phyloP scores from a whole-genome alignment of 768 basidiomycete genomes.

The Kwoniella mangroviensis region DNA sequence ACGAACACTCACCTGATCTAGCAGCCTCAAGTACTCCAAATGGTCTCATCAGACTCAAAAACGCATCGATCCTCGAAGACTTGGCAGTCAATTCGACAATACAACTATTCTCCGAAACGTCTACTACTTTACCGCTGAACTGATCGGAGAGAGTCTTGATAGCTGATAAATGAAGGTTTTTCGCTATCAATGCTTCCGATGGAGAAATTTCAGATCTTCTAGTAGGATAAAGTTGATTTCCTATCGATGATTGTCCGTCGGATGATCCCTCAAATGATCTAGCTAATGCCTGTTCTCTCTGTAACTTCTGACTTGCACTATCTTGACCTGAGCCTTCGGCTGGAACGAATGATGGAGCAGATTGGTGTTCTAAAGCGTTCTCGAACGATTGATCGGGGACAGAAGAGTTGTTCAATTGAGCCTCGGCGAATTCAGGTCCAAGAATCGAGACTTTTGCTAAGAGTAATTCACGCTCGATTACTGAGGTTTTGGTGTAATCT shows the following conservation, averaged over 20 bases:
- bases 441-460: slow-evolving; percentile 96
- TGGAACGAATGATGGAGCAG: slow-evolving; percentile 81
- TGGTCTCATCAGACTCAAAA: slow-evolving; percentile 85
- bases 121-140: slow-evolving; percentile 90
- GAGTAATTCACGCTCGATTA: slow-evolving; percentile 89
- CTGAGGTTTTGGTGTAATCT: slow-evolving; percentile 91
- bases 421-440: slow-evolving; percentile 93
- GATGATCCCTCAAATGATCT: slow-evolving; percentile 69
- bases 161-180: slow-evolving; percentile 87
- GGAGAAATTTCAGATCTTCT: slow-evolving; percentile 56
- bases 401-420: slow-evolving; percentile 83
- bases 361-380: slow-evolving; percentile 45
- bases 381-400: slow-evolving; percentile 66
- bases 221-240: slow-evolving; percentile 50
- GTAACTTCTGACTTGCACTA: slow-evolving; percentile 62
- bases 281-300: slow-evolving; percentile 73
- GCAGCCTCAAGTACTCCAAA: slow-evolving; percentile 96
- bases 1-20: slow-evolving; percentile 73
- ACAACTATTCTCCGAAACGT: slow-evolving; percentile 90
- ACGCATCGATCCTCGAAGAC: slow-evolving; percentile 87
- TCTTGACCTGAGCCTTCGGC: slow-evolving; percentile 58
- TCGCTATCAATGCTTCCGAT: slow-evolving; percentile 83
- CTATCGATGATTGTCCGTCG: slow-evolving; percentile 36
- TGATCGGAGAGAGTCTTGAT: slow-evolving; percentile 81
- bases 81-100: slow-evolving; percentile 96